These are phyloP conservation scores for Scheffersomyces ergatensis DNA, from an alignment of 805 yeast species.

Conservation along the genomic window DNA sequence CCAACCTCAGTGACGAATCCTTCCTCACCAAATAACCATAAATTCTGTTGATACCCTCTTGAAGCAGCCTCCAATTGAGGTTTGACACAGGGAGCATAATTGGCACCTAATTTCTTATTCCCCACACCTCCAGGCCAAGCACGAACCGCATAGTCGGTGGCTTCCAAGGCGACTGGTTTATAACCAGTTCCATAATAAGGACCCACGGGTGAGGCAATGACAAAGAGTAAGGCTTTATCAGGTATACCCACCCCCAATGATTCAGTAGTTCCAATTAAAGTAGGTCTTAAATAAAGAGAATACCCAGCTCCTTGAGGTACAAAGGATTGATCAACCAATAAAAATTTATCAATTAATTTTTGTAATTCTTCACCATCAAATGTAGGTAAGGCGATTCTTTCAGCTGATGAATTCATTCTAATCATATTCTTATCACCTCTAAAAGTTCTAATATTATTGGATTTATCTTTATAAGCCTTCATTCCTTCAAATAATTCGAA, in stretches of 20 bases:
- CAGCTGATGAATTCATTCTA: conserved; percentile 89
- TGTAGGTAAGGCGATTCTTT: conserved; percentile 83
- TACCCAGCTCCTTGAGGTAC: conserved; percentile 87
- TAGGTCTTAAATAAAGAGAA: conserved; percentile 91
- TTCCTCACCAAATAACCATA: conserved; percentile 94
- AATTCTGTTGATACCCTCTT: conserved; percentile 92
- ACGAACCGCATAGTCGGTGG: conserved; percentile 93
- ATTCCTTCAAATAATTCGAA: conserved; percentile 95
- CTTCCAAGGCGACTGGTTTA: conserved; percentile 91
- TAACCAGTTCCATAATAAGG: conserved; percentile 90
- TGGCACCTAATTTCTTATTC: conserved; percentile 93
- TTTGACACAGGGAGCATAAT: conserved; percentile 92
- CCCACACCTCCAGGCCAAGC: conserved; percentile 99
- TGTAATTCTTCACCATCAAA: conserved; percentile 77
- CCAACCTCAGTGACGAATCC: conserved; percentile 91
- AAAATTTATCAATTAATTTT: conserved; percentile 72
- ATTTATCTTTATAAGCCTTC: conserved; percentile 74
- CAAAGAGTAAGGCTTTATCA: conserved; percentile 74
- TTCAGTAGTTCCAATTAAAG: conserved; percentile 88
- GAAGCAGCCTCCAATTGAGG: conserved; percentile 89
- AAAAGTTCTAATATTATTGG: conserved; percentile 74
- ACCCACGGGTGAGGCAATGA: conserved; percentile 94
- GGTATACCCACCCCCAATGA: conserved; percentile 88
- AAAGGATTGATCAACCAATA: conserved; percentile 70
- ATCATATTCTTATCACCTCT: conserved; percentile 90